These are phyloP conservation scores for Heritiera fomes DNA, from an alignment of 345 rosid genomes.

Conservation along the genomic window DNA sequence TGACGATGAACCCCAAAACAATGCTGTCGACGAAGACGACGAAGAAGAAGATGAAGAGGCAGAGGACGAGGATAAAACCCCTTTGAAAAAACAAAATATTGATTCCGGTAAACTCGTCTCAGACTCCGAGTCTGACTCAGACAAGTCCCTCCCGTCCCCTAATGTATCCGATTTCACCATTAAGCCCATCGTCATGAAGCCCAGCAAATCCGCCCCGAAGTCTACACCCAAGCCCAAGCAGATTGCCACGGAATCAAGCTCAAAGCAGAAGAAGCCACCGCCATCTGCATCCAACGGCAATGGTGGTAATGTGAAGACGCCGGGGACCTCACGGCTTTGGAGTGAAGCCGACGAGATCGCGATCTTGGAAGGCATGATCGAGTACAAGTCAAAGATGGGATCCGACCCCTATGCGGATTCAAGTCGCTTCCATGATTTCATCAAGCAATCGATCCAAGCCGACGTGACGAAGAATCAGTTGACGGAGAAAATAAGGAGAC, in stretches of 20 bases:
- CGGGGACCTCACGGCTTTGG: constrained; percentile 40
- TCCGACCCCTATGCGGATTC: constrained; percentile 34
- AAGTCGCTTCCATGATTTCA: constrained; percentile 32
- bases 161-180: constrained; percentile 29
- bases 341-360: constrained; percentile 49
- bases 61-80: background rate
- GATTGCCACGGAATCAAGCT: background rate
- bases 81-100: constrained; percentile 10
- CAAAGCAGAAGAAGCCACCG: constrained; percentile 13
- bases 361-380: constrained; percentile 40
- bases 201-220: constrained; percentile 11
- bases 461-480: constrained; percentile 42
- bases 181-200: constrained; percentile 31
- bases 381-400: constrained; percentile 37
- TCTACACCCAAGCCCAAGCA: background rate
- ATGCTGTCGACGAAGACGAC: background rate
- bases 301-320: constrained; percentile 24
- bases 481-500: constrained; percentile 46
- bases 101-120: background rate
- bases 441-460: constrained; percentile 37
- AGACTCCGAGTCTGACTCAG: constrained; percentile 41
- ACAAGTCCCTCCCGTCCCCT: constrained; percentile 30
- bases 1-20: background rate
- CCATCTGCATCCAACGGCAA: constrained; percentile 18
- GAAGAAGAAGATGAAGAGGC: background rate